Percentiles rank a stretch among this genome's conserved stretches.
Evolutionary conservation across 2,329 filamentous ascomycete species (phyloP).

Genomic region (Hysterium pulicare): DNA sequence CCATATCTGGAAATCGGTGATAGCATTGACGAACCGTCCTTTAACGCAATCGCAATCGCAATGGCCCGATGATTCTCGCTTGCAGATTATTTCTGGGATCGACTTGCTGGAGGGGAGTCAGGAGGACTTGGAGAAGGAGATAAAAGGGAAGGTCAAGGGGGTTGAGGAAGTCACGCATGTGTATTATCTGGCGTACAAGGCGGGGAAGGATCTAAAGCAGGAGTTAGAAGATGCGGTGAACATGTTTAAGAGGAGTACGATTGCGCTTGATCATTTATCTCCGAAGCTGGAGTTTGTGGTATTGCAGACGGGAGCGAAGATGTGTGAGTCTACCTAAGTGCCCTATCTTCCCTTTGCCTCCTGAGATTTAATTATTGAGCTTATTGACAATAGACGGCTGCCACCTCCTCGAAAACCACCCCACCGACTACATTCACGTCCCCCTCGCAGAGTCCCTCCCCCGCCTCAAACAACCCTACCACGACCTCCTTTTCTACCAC

Average conservation of each 20-base stretch:
- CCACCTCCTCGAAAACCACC: slow-evolving; percentile 40
- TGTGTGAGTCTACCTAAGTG: slow-evolving; percentile 34
- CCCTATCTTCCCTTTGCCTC: slow-evolving; percentile 33
- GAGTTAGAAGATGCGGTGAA: slow-evolving; percentile 40
- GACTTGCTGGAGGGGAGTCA: slow-evolving; percentile 40
- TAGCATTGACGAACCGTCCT: slow-evolving; percentile 42
- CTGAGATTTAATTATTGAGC: slow-evolving; percentile 27
- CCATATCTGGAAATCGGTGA: slow-evolving; percentile 35
- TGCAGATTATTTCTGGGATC: slow-evolving; percentile 43
- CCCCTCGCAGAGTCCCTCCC: slow-evolving; percentile 17
- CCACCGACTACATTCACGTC: slow-evolving; percentile 29
- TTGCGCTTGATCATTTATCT: slow-evolving; percentile 23
- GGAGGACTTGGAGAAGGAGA: slow-evolving; percentile 34
- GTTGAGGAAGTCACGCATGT: slow-evolving; percentile 43
- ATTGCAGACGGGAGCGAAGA: slow-evolving; percentile 32
- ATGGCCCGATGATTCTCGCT: slow-evolving; percentile 40
- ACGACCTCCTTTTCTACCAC: slow-evolving; percentile 41
- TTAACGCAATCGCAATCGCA: slow-evolving; percentile 25
- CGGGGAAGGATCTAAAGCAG: slow-evolving; percentile 35
- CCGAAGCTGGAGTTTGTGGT: slow-evolving; percentile 23
- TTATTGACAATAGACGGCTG: slow-evolving; percentile 32
- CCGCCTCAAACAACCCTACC: slow-evolving; percentile 27
- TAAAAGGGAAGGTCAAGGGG: slow-evolving; percentile 31
- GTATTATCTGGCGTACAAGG: slow-evolving; percentile 46
- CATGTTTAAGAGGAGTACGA: slow-evolving; percentile 42